phyloP scores from a whole-genome alignment of 805 yeast species.

The Yamadazyma ubonensis region DNA sequence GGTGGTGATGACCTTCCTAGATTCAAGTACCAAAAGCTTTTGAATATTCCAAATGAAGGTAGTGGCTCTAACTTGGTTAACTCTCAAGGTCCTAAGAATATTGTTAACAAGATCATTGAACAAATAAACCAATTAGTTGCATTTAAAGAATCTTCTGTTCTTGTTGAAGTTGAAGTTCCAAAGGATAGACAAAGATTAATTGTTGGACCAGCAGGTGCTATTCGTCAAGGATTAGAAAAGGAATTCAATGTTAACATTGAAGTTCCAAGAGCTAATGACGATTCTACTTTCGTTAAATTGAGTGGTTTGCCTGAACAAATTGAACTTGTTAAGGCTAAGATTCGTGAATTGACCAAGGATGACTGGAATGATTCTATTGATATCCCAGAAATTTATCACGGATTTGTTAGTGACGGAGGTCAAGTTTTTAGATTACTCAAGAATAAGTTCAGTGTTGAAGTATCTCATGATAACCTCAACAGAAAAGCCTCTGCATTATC shows the following conservation, averaged over 20 bases:
- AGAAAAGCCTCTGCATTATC: constrained; percentile 53
- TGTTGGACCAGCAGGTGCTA: constrained; percentile 79
- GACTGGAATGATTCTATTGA: constrained; percentile 52
- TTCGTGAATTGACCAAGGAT: constrained; percentile 61
- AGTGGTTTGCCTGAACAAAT: constrained; percentile 67
- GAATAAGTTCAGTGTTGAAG: constrained; percentile 52
- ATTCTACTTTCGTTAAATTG: constrained; percentile 52
- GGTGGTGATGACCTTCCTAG: constrained; percentile 56
- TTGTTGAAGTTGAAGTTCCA: constrained; percentile 57
- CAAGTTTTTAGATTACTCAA: constrained; percentile 55
- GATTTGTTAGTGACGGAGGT: constrained; percentile 66
- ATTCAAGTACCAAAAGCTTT: constrained; percentile 49
- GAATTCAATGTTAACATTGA: constrained; percentile 62
- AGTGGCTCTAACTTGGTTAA: constrained; percentile 58
- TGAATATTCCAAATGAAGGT: constrained; percentile 68
- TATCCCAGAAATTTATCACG: constrained; percentile 58
- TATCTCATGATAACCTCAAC: constrained; percentile 54
- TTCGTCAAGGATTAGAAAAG: constrained; percentile 68
- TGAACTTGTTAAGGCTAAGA: constrained; percentile 59
- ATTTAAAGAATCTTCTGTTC: constrained; percentile 58
- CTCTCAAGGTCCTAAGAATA: constrained; percentile 69
- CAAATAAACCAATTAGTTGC: constrained; percentile 62
- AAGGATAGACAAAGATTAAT: constrained; percentile 71
- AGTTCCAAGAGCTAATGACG: constrained; percentile 62
- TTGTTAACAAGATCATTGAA: constrained; percentile 67